Evolutionary conservation across 164 flowering plant species (phyloP), one percentile per base, ranked within the genome.

Genomic region (Vitis rupestris): DNA sequence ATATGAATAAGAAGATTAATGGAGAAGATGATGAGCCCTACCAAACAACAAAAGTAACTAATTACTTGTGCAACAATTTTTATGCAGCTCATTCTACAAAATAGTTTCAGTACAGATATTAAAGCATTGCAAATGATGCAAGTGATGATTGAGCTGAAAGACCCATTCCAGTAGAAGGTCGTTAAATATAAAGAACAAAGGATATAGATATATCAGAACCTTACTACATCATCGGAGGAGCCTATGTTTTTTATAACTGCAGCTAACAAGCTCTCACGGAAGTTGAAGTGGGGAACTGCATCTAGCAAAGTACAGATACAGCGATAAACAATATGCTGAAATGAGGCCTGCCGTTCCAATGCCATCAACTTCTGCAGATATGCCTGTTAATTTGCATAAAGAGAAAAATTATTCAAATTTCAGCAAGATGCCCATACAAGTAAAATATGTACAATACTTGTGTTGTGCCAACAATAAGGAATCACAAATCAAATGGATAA

Each of bases 271-370:
- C 67, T 88, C 66, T 88, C 97, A 50, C 90, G 87, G 66, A 80
- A 92, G 84, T 96, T 96, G 80, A 96, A 96, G 78, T 92, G 97
- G 13, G 99, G 97, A 72, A 81, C 90, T 48, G 97, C 89, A 54
- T 89, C 97, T 17, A 93, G 88, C 84, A 96, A 83, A 72, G 83
- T 76, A 78, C 98, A 90, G 54, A 96, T 77, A 75, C 98, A 93
- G 37, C 95, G 94, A 66, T 88, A 64, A 14, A 81, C 86, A 15
- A 90, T 91, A 70, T 81, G 87, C 60, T 82, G 79, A 69, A 84
- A 90, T 37, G 69, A 64, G n/a, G 86, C 31, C 60, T 78, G 76
- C 57, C 75, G 76, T 74, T 87, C 90, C 47, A 90, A 70, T 27
- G 77, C 62, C 10, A 88, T 71, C 79, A 96, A 76, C 89, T 76